Conservation (phyloP, 768 basidiomycete species). For the Xerocomellus chrysenteron region DNA sequence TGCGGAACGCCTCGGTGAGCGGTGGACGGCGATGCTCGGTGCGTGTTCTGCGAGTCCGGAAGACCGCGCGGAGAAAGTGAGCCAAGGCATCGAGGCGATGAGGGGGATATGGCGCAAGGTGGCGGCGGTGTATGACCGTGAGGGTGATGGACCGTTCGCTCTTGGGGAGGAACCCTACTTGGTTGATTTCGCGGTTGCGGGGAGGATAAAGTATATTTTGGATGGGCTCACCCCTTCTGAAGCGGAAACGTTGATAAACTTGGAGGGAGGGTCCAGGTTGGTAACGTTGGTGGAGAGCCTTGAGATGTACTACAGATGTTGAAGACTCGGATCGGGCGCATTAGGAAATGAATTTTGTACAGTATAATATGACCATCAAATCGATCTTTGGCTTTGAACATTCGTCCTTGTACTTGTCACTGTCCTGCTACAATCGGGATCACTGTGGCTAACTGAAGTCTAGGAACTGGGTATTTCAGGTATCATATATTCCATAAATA, state of each 20-base stretch:
- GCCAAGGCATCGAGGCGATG: conserved; percentile 3
- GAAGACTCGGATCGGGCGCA: neutral
- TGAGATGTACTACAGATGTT: conserved; percentile 16
- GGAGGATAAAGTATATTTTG: conserved; percentile 11
- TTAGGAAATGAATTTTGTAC: too few species aligned
- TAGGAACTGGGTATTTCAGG: neutral
- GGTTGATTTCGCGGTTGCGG: conserved; percentile 22
- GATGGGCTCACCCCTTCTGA: conserved; percentile 14
- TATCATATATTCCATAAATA: neutral
- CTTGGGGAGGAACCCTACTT: conserved; percentile 20
- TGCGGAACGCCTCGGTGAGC: conserved; percentile 31
- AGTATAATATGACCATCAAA: too few species aligned
- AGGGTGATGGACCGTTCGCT: neutral
- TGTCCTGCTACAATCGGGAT: too few species aligned
- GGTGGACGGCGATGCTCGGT: conserved; percentile 35
- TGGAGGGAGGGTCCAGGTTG: conserved; percentile 13
- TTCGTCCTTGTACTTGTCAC: too few species aligned
- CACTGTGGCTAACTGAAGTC: neutral
- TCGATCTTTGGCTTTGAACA: too few species aligned
- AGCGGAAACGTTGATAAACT: neutral
- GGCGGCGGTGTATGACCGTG: conserved; percentile 11
- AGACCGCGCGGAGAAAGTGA: conserved; percentile 25
- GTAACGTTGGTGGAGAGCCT: conserved; percentile 13
- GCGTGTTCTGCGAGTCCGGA: conserved; percentile 25
- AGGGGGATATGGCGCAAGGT: conserved; percentile 31